Base-by-base conservation (phyloP, 2,329 filamentous ascomycete species). In the Penicillium sp. region DNA sequence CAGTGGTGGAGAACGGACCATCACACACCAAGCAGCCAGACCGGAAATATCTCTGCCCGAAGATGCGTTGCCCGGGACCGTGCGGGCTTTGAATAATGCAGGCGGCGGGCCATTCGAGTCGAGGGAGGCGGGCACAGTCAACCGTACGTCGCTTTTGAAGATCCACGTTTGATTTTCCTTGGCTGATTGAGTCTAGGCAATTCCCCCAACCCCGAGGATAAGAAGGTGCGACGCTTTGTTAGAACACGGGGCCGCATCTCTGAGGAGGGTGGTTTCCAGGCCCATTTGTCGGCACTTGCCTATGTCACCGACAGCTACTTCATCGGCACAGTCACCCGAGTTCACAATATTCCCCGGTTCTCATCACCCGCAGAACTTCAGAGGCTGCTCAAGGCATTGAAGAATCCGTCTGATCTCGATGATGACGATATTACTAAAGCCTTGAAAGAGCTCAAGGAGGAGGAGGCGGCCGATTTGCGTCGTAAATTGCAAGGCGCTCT, bases 281-380 rank as follows among this genome's bases (percentile, higher is more conserved):
- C 93, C 11, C 93, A 98, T 74, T 82, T 97, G 38, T 89, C 86
- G 40, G 95, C 95, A 8, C 83, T 99, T 63, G 94, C 94, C 26
- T 99, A 98, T 80, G 91, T 98, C 81, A 92, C 89, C 28, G 94
- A 98, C 78, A 90, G 86, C 73, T 95, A 91, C 80, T 98, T 99
- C 78, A 93, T 98, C 75, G 93, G 91, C 42, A 97, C 93, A 1
- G 87, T 97, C 7, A 83, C 89, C 30, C 87, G 92, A 22, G 88
- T 93, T 57, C 93, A 97, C 76, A 84, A 87, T 59, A 83, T 97
- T 38, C 93, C 90, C 85, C 84, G 91, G 14, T 92, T 91, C 74
- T 86, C 84, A 0, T 84, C 80, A 13, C 82, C 82, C 1, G 78
- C 68, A 4, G 77, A 78, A 54, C 72, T 81, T 26, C 69, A 80